Percentiles rank a stretch among this genome's conserved stretches.
phyloP scores from a whole-genome alignment of 2,329 filamentous ascomycete species.

The Neofusicoccum sp. region DNA sequence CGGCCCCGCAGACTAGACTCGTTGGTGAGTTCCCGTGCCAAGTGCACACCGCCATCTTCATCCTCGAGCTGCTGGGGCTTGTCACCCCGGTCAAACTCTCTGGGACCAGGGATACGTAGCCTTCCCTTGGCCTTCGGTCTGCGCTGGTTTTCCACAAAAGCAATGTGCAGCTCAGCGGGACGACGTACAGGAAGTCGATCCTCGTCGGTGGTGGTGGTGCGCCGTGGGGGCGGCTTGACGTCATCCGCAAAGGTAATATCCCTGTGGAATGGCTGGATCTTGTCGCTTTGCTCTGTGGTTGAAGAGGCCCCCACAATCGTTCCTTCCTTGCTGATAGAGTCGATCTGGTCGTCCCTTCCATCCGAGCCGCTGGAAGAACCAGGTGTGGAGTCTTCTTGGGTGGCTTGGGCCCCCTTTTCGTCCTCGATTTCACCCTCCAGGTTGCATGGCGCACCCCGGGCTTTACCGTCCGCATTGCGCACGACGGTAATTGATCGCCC shows the following conservation, averaged over 20 bases:
- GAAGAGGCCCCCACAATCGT: not conserved
- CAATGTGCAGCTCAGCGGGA: conserved; percentile 76
- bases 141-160: conserved; percentile 81
- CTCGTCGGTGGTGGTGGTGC: conserved; percentile 50
- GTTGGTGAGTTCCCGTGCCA: conserved; percentile 11
- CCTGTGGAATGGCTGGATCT: conserved; percentile 31
- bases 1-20: conserved; percentile 46
- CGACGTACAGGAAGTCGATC: conserved; percentile 52
- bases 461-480: conserved; percentile 52
- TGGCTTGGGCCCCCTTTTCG: conserved; percentile 20
- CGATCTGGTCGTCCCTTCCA: conserved; percentile 19
- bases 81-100: conserved; percentile 82
- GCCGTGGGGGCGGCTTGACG: conserved; percentile 59
- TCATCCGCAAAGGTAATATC: conserved; percentile 70
- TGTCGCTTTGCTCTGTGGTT: not conserved
- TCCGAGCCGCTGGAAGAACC: conserved; percentile 50
- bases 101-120: conserved; percentile 84
- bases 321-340: not conserved
- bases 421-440: conserved; percentile 52
- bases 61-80: conserved; percentile 61
- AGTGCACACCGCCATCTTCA: conserved; percentile 36
- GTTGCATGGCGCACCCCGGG: conserved; percentile 55
- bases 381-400: not conserved
- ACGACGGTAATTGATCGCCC: conserved; percentile 66
- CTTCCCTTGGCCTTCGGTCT: conserved; percentile 69